Conservation (phyloP, 1,284 basidiomycete genomes). For the Marasmius tenuissimus region DNA sequence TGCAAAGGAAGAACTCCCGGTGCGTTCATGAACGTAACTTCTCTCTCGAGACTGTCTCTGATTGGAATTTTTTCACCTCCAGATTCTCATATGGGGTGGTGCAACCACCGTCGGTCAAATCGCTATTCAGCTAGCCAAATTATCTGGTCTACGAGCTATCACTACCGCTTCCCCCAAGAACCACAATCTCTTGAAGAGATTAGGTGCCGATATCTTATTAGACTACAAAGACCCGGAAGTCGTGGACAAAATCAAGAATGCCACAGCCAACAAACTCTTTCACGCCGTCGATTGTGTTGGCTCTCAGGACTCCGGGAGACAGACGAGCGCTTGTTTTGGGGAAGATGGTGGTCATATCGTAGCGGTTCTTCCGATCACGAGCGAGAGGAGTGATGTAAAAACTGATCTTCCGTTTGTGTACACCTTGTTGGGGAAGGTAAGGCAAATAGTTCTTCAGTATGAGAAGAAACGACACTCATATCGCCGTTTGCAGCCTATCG, state of each 20-base stretch:
- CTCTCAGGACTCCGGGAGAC: conserved; percentile 14
- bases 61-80: neutral
- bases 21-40: conserved; percentile 1
- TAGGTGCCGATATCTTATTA: conserved; percentile 37
- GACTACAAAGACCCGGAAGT: conserved; percentile 27
- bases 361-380: conserved; percentile 5
- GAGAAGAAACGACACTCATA: neutral
- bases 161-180: conserved; percentile 32
- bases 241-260: conserved; percentile 18
- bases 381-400: conserved; percentile 5
- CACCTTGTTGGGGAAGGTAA: conserved; percentile 18
- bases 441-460: neutral
- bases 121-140: conserved; percentile 40
- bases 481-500: neutral
- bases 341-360: conserved; percentile 5
- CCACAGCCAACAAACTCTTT: conserved; percentile 11
- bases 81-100: conserved; percentile 36
- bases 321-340: conserved; percentile 10
- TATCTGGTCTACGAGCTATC: conserved; percentile 36
- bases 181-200: conserved; percentile 1
- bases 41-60: neutral
- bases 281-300: conserved; percentile 22
- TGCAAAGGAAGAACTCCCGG: conserved; percentile 14
- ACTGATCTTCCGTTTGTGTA: conserved; percentile 18
- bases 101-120: conserved; percentile 35